Evolutionary conservation across 495 filamentous ascomycete species (phyloP), one percentile per base, ranked within the genome.

Genomic region (Penicillium silybi): DNA sequence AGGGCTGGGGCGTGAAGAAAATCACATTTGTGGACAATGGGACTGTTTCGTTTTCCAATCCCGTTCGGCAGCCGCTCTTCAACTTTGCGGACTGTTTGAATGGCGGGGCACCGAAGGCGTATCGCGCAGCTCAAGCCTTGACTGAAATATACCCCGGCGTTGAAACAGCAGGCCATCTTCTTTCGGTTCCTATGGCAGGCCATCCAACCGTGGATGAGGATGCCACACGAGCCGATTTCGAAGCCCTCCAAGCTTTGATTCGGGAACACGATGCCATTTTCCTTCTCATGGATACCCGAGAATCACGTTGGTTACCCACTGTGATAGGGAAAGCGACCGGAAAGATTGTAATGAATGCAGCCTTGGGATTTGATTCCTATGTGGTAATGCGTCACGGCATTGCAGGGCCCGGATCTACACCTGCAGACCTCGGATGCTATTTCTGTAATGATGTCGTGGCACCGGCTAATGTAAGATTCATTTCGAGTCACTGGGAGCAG

Each of bases 391-490:
- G 93, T 57, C 93, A 98, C 69, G 93, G 93, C 7, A 69, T 88
- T 13, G 68, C 68, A 45, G 58, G 46, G 29, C 61, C 71, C 20
- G 70, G 69, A 15, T 59, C 72, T 35, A 52, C 44, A 26, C 46
- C 51, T 18, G 48, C 71, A 41, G 86, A 90, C 51, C 77, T 97
- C 22, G 93, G 93, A 10, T 98, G 93, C 62, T 98, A 98, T 64
- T 98, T 97, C 67, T 98, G 93, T 73, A 97, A 95, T 62, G 93
- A 98, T 66, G 92, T 98, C 39, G 93, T 98, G 26, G 89, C 90
- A 39, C 93, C 93, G 23, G 87, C 85, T 56, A 91, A 98, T 72
- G 91, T 95, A 77, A 83, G 88, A 79, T 52, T 16, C 11, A 13
- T 17, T 25, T 20, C 26, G 22, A 16, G 6, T 11, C 19, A 19